These are phyloP conservation scores for Solanum microdontum DNA, from an alignment of 257 asterid species.

Conservation along the genomic window DNA sequence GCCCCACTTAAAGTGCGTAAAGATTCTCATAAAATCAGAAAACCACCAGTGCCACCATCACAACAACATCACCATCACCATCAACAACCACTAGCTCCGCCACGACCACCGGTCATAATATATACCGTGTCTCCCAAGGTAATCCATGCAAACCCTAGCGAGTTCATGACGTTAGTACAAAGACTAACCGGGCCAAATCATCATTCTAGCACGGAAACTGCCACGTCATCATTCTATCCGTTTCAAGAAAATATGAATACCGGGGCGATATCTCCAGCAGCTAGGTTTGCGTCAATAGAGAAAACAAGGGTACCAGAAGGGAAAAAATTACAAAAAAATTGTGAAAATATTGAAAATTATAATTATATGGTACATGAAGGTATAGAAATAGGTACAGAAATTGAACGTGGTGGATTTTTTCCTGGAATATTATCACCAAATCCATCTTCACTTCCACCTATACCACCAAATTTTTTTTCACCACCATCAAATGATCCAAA, in stretches of 20 bases:
- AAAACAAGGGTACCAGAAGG: slow-evolving; percentile 32
- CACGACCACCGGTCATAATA: slow-evolving; percentile 78
- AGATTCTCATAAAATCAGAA: slow-evolving; percentile 77
- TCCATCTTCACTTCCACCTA: slow-evolving; percentile 71
- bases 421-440: slow-evolving; percentile 81
- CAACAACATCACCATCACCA: slow-evolving; percentile 1
- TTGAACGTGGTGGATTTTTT: slow-evolving; percentile 33
- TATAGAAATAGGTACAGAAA: slow-evolving; percentile 17
- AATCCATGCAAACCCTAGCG: slow-evolving; percentile 93
- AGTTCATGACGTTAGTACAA: slow-evolving; percentile 90
- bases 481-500: slow-evolving; percentile 43
- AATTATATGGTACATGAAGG: slow-evolving; percentile 17
- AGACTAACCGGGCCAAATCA: slow-evolving; percentile 63
- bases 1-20: slow-evolving; percentile 62
- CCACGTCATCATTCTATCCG: slow-evolving; percentile 6
- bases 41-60: slow-evolving; percentile 58
- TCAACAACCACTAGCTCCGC: slow-evolving; percentile 24
- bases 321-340: slow-evolving; percentile 4
- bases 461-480: slow-evolving; percentile 58
- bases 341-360: slow-evolving; percentile 3
- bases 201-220: slow-evolving; percentile 8
- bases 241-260: slow-evolving; percentile 1
- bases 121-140: slow-evolving; percentile 91
- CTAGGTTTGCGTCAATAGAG: slow-evolving; percentile 71
- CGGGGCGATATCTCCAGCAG: slow-evolving; percentile 75